Conservation (phyloP, 495 filamentous ascomycete genomes). For the Penicillium ucsense region DNA sequence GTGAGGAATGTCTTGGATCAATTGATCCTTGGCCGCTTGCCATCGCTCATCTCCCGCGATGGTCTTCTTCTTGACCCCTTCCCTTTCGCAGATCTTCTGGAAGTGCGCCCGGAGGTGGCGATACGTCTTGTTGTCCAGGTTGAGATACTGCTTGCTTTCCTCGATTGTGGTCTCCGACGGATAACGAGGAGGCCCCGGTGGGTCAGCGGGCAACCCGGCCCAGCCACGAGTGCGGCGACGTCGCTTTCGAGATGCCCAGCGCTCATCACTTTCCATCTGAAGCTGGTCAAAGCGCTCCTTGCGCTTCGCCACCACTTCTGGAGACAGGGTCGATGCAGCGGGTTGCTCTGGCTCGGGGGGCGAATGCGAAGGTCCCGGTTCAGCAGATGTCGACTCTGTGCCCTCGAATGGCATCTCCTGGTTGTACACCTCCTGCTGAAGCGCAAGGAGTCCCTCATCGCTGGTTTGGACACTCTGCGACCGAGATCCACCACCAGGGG, state of each 20-base stretch:
- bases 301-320: slow-evolving; percentile 45
- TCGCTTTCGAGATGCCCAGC: slow-evolving; percentile 57
- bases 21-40: slow-evolving; percentile 59
- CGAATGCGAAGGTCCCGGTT: slow-evolving; percentile 1
- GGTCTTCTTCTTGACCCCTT: slow-evolving; percentile 64
- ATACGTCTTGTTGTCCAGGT: slow-evolving; percentile 54
- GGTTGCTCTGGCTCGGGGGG: slow-evolving; percentile 3
- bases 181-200: slow-evolving; percentile 64
- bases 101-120: slow-evolving; percentile 56
- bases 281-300: slow-evolving; percentile 46
- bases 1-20: slow-evolving; percentile 55
- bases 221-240: slow-evolving; percentile 61
- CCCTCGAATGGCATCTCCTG: slow-evolving; percentile 20
- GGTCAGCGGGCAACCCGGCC: slow-evolving; percentile 65
- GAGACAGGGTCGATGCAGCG: slow-evolving; percentile 32
- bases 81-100: slow-evolving; percentile 54
- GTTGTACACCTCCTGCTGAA: slow-evolving; percentile 37
- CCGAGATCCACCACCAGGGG: slow-evolving; percentile 8
- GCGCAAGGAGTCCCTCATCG: slow-evolving; percentile 30
- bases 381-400: slow-evolving; percentile 10
- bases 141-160: slow-evolving; percentile 63
- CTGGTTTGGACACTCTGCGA: slow-evolving; percentile 18
- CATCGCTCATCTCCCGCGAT: slow-evolving; percentile 60
- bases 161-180: slow-evolving; percentile 75
- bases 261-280: slow-evolving; percentile 54